These are phyloP conservation scores for Amanita molliuscula DNA, from an alignment of 768 basidiomycete species.

Conservation along the genomic window DNA sequence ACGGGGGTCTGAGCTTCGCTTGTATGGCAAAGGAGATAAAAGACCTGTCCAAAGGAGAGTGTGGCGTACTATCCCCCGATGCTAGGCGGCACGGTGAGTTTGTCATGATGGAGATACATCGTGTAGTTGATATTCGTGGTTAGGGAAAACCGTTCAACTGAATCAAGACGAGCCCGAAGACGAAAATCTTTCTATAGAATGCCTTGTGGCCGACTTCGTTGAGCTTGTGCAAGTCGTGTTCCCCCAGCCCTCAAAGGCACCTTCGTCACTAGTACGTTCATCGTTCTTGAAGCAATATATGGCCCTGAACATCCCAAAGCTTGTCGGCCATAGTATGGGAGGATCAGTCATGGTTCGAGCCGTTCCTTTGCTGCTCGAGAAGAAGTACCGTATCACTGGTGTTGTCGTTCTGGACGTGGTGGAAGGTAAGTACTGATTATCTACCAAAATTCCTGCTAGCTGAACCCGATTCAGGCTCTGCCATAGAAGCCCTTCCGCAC, in stretches of 20 bases:
- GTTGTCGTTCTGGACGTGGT: constrained; percentile 83
- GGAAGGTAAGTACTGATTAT: constrained; percentile 43
- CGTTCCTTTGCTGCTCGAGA: constrained; percentile 54
- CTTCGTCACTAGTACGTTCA: constrained; percentile 60
- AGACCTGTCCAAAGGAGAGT: constrained; percentile 50
- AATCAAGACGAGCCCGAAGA: constrained; percentile 14
- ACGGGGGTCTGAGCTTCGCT: constrained; percentile 84
- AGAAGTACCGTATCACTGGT: constrained; percentile 63
- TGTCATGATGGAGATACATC: not conserved
- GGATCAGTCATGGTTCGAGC: constrained; percentile 78
- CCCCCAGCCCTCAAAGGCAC: constrained; percentile 49
- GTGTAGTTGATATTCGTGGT: not conserved
- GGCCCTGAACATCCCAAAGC: constrained; percentile 25
- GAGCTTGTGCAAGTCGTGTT: constrained; percentile 61
- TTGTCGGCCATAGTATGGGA: constrained; percentile 96
- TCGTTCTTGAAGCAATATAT: not conserved
- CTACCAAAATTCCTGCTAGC: not conserved
- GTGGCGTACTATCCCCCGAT: constrained; percentile 78
- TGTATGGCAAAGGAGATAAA: constrained; percentile 76
- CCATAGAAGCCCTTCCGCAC: constrained; percentile 84
- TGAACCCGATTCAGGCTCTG: constrained; percentile 44
- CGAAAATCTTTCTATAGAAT: constrained; percentile 61
- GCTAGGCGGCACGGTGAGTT: constrained; percentile 77
- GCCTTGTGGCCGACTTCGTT: constrained; percentile 67
- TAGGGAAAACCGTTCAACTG: constrained; percentile 4